phyloP scores from a whole-genome alignment of 805 yeast genomes.

The Yarrowia bubula region DNA sequence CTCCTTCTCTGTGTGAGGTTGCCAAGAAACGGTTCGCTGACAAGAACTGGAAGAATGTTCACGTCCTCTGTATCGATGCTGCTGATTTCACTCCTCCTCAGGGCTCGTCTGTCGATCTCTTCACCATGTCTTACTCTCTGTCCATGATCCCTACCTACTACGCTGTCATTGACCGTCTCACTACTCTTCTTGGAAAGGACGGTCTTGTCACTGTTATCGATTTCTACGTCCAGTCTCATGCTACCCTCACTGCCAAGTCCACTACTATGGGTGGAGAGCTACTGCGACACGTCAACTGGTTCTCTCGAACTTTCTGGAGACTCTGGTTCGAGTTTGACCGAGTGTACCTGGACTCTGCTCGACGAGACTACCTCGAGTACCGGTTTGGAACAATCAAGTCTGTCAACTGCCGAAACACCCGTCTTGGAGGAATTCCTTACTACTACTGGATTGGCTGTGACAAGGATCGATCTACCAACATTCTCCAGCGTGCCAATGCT shows the following conservation, averaged over 20 bases:
- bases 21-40: conserved; percentile 58
- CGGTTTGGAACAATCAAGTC: conserved; percentile 79
- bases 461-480: conserved; percentile 50
- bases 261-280: conserved; percentile 73
- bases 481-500: conserved; percentile 57
- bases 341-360: conserved; percentile 72
- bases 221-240: conserved; percentile 71
- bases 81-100: conserved; percentile 59
- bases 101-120: conserved; percentile 47
- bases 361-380: conserved; percentile 81
- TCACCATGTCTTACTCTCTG: conserved; percentile 76
- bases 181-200: conserved; percentile 49
- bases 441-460: conserved; percentile 81
- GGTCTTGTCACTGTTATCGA: conserved; percentile 74
- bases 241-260: conserved; percentile 63
- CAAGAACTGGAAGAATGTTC: conserved; percentile 57
- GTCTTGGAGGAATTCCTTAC: conserved; percentile 73
- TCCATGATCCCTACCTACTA: conserved; percentile 85
- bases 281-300: conserved; percentile 73
- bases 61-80: conserved; percentile 71
- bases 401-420: conserved; percentile 60
- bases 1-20: conserved; percentile 72
- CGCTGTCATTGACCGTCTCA: conserved; percentile 70
- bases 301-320: conserved; percentile 78
- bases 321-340: conserved; percentile 84